These are phyloP conservation scores for Meyerozyma guilliermondii DNA, from an alignment of 1,139 yeast genomes.

Conservation along the genomic window DNA sequence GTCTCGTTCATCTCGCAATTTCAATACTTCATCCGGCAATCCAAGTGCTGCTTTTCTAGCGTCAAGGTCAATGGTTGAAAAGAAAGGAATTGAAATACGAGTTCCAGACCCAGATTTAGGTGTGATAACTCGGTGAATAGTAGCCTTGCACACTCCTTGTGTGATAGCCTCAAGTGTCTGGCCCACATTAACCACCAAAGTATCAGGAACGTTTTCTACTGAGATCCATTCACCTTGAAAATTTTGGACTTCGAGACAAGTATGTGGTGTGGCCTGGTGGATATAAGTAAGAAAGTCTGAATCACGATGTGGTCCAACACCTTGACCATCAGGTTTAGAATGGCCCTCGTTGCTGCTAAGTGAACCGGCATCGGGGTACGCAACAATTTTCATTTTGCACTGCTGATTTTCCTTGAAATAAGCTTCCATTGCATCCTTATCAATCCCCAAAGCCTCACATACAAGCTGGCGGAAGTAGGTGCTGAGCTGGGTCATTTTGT, in stretches of 20 bases:
- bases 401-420: conserved; percentile 51
- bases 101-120: conserved; percentile 52
- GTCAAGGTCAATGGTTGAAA: conserved; percentile 49
- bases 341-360: conserved; percentile 18
- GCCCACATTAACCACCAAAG: conserved; percentile 51
- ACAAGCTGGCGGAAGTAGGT: conserved; percentile 40
- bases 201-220: conserved; percentile 37
- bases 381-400: conserved; percentile 49
- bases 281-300: conserved; percentile 61
- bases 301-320: conserved; percentile 71
- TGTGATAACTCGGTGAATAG: conserved; percentile 58
- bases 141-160: conserved; percentile 55
- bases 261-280: conserved; percentile 50
- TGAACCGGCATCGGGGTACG: conserved; percentile 41
- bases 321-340: conserved; percentile 44
- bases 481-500: conserved; percentile 43
- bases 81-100: conserved; percentile 49
- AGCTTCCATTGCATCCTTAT: conserved; percentile 36
- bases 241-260: conserved; percentile 58
- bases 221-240: conserved; percentile 61
- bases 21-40: conserved; percentile 28
- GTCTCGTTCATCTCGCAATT: conserved; percentile 33
- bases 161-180: conserved; percentile 52
- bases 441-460: conserved; percentile 51
- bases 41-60: conserved; percentile 29